Base-by-base conservation (phyloP, 768 basidiomycete species). In the Phlegmacium glaucopus region DNA sequence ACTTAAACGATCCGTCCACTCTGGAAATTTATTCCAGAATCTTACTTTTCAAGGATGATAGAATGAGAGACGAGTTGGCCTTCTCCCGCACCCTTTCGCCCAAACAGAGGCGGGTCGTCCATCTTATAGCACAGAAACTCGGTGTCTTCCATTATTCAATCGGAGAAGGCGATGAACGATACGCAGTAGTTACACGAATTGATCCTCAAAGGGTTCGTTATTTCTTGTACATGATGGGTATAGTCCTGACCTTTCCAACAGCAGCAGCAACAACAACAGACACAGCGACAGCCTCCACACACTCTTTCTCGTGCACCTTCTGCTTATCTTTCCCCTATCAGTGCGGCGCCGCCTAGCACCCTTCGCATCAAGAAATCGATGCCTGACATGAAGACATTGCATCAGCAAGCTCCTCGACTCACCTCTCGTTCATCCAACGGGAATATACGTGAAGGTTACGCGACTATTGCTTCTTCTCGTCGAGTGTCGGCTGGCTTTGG, bases 21-120 rank as follows among this genome's bases (percentile, higher is more conserved):
- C 73, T 99, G 55, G 95, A 98, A 68, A 96, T 99, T 56, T 98
- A 98, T 65, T 97, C 96, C 41, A 80, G 94, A 55, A 90, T 97
- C 54, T 72, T 98, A 32, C 76, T 98, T 32, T 99, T 99, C 83
- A 97, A 95, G 73, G 94, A 96, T 58, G 94, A 98, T 65, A 83
- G 79, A 57, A 94, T 98, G 91, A 80, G 95, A 29, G 94, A 98
- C 59, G 94, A 98, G 65, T 82, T 98, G 45, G 94, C 94, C 4
- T 98, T 98, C 67, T 94, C 94, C n/a, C 74, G 90, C 47, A 83
- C 85, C 11, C 78, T 97, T 15, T 73, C 79, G 27, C 80, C 92
- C 16, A 88, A 88, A 63, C 94, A 97, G 64, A 73, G 95, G 51
- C 75, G 94, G 54, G 86, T 93, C 11, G 95, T 99, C 26, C 95